Evolutionary conservation across 2,329 filamentous ascomycete genomes (phyloP), one percentile per base, ranked within the genome.

Genomic region (Xylariaceae sp.): DNA sequence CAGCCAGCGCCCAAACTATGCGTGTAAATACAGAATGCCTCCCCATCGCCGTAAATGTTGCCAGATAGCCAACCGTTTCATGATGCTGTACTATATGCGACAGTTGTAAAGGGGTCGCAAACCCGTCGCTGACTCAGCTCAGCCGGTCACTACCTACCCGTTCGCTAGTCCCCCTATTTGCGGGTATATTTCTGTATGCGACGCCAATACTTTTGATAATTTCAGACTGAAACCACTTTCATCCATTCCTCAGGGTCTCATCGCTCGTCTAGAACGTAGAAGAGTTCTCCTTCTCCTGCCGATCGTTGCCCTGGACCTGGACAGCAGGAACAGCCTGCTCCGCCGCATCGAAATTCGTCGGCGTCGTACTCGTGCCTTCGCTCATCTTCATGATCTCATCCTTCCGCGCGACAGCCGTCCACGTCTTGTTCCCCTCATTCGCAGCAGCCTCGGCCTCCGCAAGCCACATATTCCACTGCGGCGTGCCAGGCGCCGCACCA

Each of bases 381-480:
- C 42, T 44, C 66, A 70, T 66, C 56, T 73, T 75, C 73, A 83
- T 78, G 47, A 82, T 78, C 3, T 70, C 70, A 56, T 83, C 75
- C 70, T 82, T 83, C 34, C 75, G 73, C 35, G 65, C 69, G 2
- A 84, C 81, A 2, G 81, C 76, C 1, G 72, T 65, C 81, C 82
- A 84, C 0, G 56, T 30, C 13, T 69, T 67, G 1, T 76, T 65
- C 0, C 62, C 67, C 0, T 57, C 53, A 4, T 62, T 65, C 0
- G 79, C 77, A 23, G 75, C 76, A 4, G 63, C 51, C 53, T 78
- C 71, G 0, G 82, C 82, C 65, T 82, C 76, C 3, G 67, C 65
- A 4, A 86, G 73, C 84, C 83, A 86, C 56, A 71, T 62, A 51
- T 75, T 74, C 83, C 83, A 86, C 59, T 79, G 73, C 0, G 72